Percentiles rank a stretch among this genome's conserved stretches.
phyloP scores from a whole-genome alignment of 805 yeast genomes.

The Cyberlindnera mississippiensis region DNA sequence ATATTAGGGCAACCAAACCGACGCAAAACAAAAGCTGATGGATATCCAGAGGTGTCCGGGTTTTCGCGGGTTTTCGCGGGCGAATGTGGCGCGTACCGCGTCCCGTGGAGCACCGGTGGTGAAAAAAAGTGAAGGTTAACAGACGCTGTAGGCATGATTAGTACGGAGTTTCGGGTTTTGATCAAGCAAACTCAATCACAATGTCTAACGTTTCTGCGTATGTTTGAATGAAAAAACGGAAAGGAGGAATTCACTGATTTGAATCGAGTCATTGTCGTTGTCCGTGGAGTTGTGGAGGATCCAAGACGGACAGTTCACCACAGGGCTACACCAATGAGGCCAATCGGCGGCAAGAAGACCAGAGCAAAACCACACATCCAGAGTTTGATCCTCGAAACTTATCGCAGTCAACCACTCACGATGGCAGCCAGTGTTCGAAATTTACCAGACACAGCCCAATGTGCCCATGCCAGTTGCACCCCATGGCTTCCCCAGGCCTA shows the following conservation, averaged over 20 bases:
- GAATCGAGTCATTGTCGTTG: background rate
- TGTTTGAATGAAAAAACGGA: slow-evolving; percentile 10
- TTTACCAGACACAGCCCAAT: too few species aligned
- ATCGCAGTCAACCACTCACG: too few species aligned
- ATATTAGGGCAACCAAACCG: background rate
- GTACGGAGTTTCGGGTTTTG: background rate
- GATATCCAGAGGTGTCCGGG: background rate
- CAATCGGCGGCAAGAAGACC: too few species aligned
- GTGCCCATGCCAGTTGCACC: too few species aligned
- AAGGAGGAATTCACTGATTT: background rate
- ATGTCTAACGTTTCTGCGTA: slow-evolving; percentile 33
- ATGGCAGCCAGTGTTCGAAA: too few species aligned
- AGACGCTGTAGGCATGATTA: background rate
- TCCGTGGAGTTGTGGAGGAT: background rate
- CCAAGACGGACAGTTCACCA: too few species aligned
- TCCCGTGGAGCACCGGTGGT: background rate
- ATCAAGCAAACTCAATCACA: slow-evolving; percentile 10
- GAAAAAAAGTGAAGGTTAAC: background rate
- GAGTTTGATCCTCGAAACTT: background rate
- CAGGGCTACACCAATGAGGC: too few species aligned
- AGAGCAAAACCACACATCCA: background rate
- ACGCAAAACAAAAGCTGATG: background rate
- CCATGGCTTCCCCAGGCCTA: too few species aligned
- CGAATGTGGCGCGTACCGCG: background rate
- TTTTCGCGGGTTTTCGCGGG: background rate